These are phyloP conservation scores for Citrus trifoliata DNA, from an alignment of 345 rosid genomes.

Conservation along the genomic window DNA sequence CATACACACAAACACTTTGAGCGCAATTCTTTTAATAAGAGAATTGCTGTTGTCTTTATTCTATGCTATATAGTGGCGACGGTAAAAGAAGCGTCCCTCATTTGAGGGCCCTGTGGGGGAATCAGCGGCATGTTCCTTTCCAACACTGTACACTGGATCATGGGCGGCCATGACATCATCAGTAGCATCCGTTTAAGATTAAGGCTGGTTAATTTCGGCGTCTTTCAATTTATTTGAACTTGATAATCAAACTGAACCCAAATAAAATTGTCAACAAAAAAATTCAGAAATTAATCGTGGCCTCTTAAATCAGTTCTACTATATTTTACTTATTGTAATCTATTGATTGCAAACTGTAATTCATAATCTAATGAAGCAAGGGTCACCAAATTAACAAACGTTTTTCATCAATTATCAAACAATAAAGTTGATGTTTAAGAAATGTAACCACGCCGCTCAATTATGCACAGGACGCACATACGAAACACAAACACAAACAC, in stretches of 20 bases:
- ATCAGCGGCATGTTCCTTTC: slow-evolving; percentile 29
- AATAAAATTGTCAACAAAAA: no score
- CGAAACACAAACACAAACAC: slow-evolving; percentile 50
- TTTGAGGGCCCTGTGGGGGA: slow-evolving; percentile 37
- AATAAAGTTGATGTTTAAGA: slow-evolving; percentile 37
- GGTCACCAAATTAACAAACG: slow-evolving; percentile 6
- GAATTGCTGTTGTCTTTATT: slow-evolving; percentile 7
- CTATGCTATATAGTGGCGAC: background rate
- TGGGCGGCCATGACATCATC: background rate
- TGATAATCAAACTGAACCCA: no score
- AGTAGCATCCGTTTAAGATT: no score
- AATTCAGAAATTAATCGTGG: no score
- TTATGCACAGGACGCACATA: slow-evolving; percentile 40
- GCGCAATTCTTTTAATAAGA: background rate
- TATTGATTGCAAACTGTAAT: no score
- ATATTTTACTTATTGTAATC: no score
- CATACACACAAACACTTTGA: background rate
- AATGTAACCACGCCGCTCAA: slow-evolving; percentile 22
- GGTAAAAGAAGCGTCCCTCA: slow-evolving; percentile 11
- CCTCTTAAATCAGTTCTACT: no score
- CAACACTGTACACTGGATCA: slow-evolving; percentile 7
- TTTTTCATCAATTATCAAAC: slow-evolving; percentile 25
- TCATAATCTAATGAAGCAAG: no score
- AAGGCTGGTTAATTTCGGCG: no score
- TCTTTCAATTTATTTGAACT: no score